Base-by-base conservation (phyloP, 2,329 filamentous ascomycete species). In the Teratosphaeria destructans region DNA sequence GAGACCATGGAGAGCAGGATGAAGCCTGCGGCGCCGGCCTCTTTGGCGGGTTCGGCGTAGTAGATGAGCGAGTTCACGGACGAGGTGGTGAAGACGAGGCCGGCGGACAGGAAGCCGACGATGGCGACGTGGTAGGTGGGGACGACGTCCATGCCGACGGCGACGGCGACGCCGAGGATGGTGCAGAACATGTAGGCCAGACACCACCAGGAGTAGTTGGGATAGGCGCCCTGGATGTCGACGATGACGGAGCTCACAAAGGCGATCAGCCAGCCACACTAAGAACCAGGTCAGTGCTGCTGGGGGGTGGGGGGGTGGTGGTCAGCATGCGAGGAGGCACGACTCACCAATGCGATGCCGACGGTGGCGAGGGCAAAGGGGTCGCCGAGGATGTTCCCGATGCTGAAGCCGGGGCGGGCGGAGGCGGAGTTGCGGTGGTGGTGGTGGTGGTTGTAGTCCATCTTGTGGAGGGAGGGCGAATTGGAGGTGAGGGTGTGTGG, bases 231-330 rank as follows among this genome's bases (percentile, higher is more conserved):
- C 14, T 37, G 53, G 55, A 83, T 73, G 64, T 83, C 78, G 49
- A 87, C 86, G 67, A 96, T 85, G 71, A 96, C 86, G 62, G 89
- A 93, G 64, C 86, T 82, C 70, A 97, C 83, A 74, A 97, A 95
- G 54, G 90, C 85, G 70, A 99, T 96, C 66, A 96, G 75, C 94
- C 94, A 99, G 61, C 92, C 93, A 64, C 96, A 85, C 93, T 97
- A 16, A 5, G 11, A 7, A 2, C 6, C n/a, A 3, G 5, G 35
- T 39, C 47, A 39, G 39, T 29, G 12, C 27, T 26, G 34, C 29
- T 16, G n/a, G 23, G 23, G 23, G 23, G 23, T 16, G 34, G 11
- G 5, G 5, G 19, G 19, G 19, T 19, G 19, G 7, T 26, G 11
- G 32, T 14, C n/a, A 23, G 23, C 23, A 19, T 16, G 7, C 35